Evolutionary conservation across 805 yeast genomes (phyloP).

Genomic region (Saturnispora saitoi): DNA sequence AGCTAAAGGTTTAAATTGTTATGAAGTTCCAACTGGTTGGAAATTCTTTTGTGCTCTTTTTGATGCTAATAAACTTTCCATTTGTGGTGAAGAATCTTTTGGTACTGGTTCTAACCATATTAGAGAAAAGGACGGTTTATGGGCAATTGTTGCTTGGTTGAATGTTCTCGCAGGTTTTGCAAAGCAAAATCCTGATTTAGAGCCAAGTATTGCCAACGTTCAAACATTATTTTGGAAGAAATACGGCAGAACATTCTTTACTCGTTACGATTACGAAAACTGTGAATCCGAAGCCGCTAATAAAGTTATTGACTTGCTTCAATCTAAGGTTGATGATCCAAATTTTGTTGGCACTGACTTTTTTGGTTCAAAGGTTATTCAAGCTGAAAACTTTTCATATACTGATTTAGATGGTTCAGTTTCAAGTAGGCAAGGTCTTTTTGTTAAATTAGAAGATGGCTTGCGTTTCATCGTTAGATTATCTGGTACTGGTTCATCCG

Average conservation of each 20-base stretch:
- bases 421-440: constrained; percentile 81
- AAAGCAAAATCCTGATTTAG: constrained; percentile 38
- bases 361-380: constrained; percentile 45
- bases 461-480: constrained; percentile 81
- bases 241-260: constrained; percentile 95
- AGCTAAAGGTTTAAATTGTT: constrained; percentile 59
- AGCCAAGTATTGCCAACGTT: constrained; percentile 61
- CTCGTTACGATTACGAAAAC: constrained; percentile 89
- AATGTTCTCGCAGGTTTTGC: constrained; percentile 85
- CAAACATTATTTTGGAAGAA: constrained; percentile 82
- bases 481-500: constrained; percentile 96
- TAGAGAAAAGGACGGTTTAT: constrained; percentile 94
- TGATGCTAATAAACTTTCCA: constrained; percentile 86
- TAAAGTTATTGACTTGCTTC: constrained; percentile 50
- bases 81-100: constrained; percentile 96
- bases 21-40: constrained; percentile 99
- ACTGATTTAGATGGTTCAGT: constrained; percentile 93
- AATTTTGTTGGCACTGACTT: constrained; percentile 45
- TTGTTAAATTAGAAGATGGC: constrained; percentile 71
- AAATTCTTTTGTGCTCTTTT: constrained; percentile 93
- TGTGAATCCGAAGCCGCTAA: constrained; percentile 69
- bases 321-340: constrained; percentile 29
- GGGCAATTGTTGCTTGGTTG: constrained; percentile 98
- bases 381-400: constrained; percentile 84
- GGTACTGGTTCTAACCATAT: constrained; percentile 98